phyloP scores from a whole-genome alignment of 345 rosid genomes.

The Populus euphratica region DNA sequence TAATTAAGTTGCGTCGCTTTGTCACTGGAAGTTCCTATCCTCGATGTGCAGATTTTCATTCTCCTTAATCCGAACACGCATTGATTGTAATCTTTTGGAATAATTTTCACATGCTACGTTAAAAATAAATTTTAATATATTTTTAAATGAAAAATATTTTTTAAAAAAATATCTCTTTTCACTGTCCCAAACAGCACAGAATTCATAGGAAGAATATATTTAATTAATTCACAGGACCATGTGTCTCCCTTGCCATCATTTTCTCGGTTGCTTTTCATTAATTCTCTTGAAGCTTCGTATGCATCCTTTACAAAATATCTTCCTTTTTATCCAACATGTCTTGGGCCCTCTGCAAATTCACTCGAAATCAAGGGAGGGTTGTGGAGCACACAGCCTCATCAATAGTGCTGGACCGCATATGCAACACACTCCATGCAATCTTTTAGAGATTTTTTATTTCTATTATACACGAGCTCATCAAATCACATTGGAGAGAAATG shows the following conservation, averaged over 20 bases:
- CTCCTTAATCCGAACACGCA: background rate
- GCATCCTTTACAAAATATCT: background rate
- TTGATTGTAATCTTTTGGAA: too few relatives aligned
- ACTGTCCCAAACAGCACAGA: too few relatives aligned
- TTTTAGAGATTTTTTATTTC: too few relatives aligned
- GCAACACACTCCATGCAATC: background rate
- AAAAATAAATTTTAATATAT: too few relatives aligned
- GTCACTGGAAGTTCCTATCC: background rate
- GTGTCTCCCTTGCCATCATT: background rate
- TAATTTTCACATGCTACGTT: too few relatives aligned
- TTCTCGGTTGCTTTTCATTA: background rate
- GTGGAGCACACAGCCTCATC: constrained; percentile 1
- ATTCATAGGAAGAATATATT: background rate
- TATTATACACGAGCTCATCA: too few relatives aligned
- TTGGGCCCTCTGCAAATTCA: constrained; percentile 5
- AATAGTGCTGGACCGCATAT: constrained; percentile 9
- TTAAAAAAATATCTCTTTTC: too few relatives aligned
- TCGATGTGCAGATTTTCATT: background rate
- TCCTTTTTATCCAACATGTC: constrained; percentile 13
- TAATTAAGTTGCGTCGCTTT: background rate
- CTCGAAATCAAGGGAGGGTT: background rate
- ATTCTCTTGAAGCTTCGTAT: constrained; percentile 7
- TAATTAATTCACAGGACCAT: background rate
- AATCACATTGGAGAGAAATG: too few relatives aligned
- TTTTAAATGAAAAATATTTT: too few relatives aligned